These are phyloP conservation scores for Elsinoe necatrix DNA, from an alignment of 2,329 filamentous ascomycete species.

Conservation along the genomic window DNA sequence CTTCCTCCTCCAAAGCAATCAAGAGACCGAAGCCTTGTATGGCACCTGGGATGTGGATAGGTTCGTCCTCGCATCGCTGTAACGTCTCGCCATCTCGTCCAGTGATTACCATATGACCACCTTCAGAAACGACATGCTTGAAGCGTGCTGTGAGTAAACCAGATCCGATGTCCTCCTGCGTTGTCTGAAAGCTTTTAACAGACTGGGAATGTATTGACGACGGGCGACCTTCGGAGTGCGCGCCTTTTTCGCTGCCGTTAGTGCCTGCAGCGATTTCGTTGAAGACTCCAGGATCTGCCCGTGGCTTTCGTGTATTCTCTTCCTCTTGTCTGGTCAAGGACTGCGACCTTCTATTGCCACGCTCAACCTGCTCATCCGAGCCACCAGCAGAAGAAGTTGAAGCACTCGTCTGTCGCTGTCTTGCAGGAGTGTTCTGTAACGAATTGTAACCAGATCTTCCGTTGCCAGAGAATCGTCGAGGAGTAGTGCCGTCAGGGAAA, in stretches of 20 bases:
- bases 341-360: neutral
- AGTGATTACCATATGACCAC: conserved; percentile 74
- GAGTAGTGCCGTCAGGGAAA: conserved; percentile 25
- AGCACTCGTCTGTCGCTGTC: neutral
- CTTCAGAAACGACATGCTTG: conserved; percentile 65
- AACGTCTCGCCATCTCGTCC: conserved; percentile 63
- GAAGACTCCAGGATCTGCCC: conserved; percentile 29
- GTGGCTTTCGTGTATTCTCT: neutral
- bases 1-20: conserved; percentile 58
- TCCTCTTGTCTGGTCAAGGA: conserved; percentile 5
- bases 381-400: neutral
- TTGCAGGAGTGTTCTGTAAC: neutral
- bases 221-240: conserved; percentile 19
- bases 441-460: conserved; percentile 10
- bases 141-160: conserved; percentile 62
- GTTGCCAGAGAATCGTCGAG: conserved; percentile 8
- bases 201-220: conserved; percentile 22
- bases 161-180: conserved; percentile 34
- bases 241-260: conserved; percentile 18
- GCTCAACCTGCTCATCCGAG: neutral
- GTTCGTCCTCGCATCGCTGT: conserved; percentile 82
- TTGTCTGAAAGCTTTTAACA: conserved; percentile 29
- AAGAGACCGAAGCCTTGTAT: conserved; percentile 73
- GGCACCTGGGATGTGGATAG: conserved; percentile 78
- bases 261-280: conserved; percentile 29